phyloP scores from a whole-genome alignment of 2,329 filamentous ascomycete species.

The Colletotrichum sojae region DNA sequence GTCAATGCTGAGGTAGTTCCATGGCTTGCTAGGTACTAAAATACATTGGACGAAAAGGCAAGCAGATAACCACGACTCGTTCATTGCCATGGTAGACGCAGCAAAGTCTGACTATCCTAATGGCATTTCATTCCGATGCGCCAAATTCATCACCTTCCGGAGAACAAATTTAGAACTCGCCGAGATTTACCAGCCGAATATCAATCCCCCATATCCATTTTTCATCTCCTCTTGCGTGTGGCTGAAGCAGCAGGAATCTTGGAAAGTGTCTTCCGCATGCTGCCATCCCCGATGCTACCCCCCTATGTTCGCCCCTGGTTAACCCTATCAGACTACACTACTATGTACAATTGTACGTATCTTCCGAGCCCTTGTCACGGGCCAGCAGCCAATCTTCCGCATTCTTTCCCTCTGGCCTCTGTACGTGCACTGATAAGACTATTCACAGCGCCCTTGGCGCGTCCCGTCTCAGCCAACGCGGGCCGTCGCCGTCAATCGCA shows the following conservation, averaged over 20 bases:
- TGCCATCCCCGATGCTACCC: conserved; percentile 24
- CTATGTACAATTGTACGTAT: too few species aligned
- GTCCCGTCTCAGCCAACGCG: conserved; percentile 31
- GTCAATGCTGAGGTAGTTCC: too few species aligned
- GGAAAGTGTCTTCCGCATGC: conserved; percentile 8
- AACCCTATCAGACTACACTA: conserved; percentile 5
- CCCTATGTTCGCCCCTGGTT: conserved; percentile 26
- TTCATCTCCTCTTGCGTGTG: conserved; percentile 36
- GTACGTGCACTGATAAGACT: conserved; percentile 18
- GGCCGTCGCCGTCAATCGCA: conserved; percentile 11
- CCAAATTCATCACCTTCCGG: conserved; percentile 9
- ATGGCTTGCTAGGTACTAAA: too few species aligned
- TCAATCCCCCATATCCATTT: conserved; percentile 30
- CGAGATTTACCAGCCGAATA: conserved; percentile 33
- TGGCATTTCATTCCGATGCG: conserved; percentile 21
- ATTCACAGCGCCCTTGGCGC: conserved; percentile 15
- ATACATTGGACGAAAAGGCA: too few species aligned
- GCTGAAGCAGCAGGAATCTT: conserved; percentile 19
- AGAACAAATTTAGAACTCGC: conserved; percentile 37
- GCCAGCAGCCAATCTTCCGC: conserved; percentile 2
- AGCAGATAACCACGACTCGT: conserved; percentile 6
- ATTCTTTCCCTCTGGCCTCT: conserved; percentile 2
- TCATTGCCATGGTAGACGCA: too few species aligned
- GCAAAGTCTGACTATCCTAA: conserved; percentile 20
- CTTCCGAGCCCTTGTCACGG: conserved; percentile 9